Evolutionary conservation across 1,284 basidiomycete genomes (phyloP).

Genomic region (Thelephora terrestris): DNA sequence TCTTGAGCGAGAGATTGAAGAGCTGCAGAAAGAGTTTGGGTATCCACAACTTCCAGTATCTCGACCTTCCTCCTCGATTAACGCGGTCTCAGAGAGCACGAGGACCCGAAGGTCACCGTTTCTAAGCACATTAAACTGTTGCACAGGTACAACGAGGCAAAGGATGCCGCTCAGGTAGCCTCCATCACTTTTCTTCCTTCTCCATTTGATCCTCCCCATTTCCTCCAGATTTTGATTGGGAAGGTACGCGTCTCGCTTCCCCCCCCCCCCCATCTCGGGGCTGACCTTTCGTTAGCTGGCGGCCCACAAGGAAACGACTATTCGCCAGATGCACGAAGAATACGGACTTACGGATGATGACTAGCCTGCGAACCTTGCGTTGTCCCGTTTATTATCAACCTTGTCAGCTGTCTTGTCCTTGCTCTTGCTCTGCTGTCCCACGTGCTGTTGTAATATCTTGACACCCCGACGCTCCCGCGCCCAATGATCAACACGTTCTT

Average conservation of each 20-base stretch:
- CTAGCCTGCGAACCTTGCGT: slow-evolving; percentile 10
- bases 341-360: slow-evolving; percentile 43
- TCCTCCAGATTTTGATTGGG: slow-evolving; percentile 44
- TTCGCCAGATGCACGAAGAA: slow-evolving; percentile 62
- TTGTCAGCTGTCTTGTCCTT: no score
- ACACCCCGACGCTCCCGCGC: no score
- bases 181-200: slow-evolving; percentile 3
- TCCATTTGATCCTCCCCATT: not conserved
- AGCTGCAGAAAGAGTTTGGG: slow-evolving; percentile 46
- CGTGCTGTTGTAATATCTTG: no score
- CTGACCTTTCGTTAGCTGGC: slow-evolving; percentile 40
- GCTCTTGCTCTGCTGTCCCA: no score
- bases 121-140: slow-evolving; percentile 61
- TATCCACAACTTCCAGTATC: slow-evolving; percentile 17
- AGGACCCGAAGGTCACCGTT: slow-evolving; percentile 56
- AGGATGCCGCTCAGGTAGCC: slow-evolving; percentile 65
- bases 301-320: slow-evolving; percentile 48
- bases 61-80: not conserved
- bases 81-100: slow-evolving; percentile 27
- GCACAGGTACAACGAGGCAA: slow-evolving; percentile 71
- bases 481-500: no score
- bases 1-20: slow-evolving; percentile 43
- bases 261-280: no score
- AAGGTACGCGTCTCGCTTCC: slow-evolving; percentile 26
- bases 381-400: not conserved